These are phyloP conservation scores for Agarophyton chilense DNA, from an alignment of 23 red algal species.

Conservation along the genomic window DNA sequence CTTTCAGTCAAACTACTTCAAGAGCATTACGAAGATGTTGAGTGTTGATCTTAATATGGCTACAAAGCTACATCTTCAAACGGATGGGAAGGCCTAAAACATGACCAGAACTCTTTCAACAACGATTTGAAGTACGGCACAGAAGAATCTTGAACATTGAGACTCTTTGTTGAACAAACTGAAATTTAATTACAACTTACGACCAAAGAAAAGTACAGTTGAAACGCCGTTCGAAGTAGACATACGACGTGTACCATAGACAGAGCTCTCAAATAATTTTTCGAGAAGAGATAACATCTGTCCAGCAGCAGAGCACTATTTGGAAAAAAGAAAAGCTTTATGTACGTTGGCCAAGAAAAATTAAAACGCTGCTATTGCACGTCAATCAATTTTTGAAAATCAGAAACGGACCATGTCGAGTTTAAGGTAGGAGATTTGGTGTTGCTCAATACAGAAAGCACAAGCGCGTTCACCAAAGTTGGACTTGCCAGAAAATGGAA, in stretches of 20 bases:
- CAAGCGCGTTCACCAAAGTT: neutral
- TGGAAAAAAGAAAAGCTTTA: constrained; percentile 3
- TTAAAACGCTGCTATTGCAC: constrained; percentile 2
- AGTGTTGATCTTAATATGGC: constrained; percentile 39
- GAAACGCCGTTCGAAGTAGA: constrained; percentile 41
- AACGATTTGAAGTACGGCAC: neutral
- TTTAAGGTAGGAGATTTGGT: constrained; percentile 34
- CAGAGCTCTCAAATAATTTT: neutral
- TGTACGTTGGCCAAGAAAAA: neutral
- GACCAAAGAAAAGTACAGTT: neutral
- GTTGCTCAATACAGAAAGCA: neutral
- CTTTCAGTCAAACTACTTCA: constrained; percentile 43
- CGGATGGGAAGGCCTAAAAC: constrained; percentile 30
- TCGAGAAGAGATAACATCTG: neutral
- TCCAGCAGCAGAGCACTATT: neutral
- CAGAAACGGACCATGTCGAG: neutral
- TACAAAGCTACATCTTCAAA: constrained; percentile 14
- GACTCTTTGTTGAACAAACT: constrained; percentile 3
- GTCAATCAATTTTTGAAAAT: neutral
- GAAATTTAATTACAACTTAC: constrained; percentile 19
- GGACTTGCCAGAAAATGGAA: constrained; percentile 28
- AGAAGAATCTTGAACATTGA: constrained; percentile 13
- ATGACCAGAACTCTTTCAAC: constrained; percentile 4
- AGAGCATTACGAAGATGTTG: neutral
- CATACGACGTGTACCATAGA: neutral